Evolutionary conservation across 1,284 basidiomycete genomes (phyloP).

Genomic region (Coniophora puteana): DNA sequence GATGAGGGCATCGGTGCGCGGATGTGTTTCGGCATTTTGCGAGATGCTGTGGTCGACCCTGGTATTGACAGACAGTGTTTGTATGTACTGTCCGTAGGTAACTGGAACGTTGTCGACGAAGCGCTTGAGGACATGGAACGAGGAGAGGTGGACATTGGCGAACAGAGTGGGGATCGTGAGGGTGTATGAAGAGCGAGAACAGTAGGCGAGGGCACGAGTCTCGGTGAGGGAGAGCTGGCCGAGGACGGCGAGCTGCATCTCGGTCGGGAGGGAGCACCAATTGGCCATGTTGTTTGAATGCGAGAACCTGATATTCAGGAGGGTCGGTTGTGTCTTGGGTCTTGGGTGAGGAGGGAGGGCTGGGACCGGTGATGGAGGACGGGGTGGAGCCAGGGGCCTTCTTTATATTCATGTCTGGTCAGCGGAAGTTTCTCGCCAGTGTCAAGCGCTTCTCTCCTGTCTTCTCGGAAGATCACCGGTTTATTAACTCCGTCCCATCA

Average conservation of each 20-base stretch:
- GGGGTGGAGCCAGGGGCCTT: too few relatives aligned
- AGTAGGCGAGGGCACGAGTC: slow-evolving; percentile 35
- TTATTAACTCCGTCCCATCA: too few relatives aligned
- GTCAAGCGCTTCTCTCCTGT: too few relatives aligned
- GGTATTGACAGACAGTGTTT: slow-evolving; percentile 51
- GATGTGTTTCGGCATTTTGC: slow-evolving; percentile 24
- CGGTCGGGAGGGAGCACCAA: slow-evolving; percentile 59
- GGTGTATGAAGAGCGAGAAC: slow-evolving; percentile 43
- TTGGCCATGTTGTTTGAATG: too few relatives aligned
- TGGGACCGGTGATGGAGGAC: too few relatives aligned
- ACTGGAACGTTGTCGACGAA: slow-evolving; percentile 58
- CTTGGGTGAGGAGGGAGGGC: too few relatives aligned
- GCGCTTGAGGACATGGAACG: slow-evolving; percentile 38
- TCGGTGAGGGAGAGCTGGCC: slow-evolving; percentile 40
- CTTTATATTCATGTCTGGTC: too few relatives aligned
- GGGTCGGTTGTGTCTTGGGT: too few relatives aligned
- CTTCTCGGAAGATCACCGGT: too few relatives aligned
- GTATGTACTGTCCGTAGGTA: slow-evolving; percentile 50
- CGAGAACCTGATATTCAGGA: too few relatives aligned
- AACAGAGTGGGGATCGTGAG: slow-evolving; percentile 58
- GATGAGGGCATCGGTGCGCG: slow-evolving; percentile 43
- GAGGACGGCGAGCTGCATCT: slow-evolving; percentile 60
- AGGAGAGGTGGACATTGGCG: slow-evolving; percentile 49
- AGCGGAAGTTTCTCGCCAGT: too few relatives aligned
- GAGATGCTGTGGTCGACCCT: slow-evolving; percentile 32